Base-by-base conservation (phyloP, 441 rosid genomes). In the Mallotus japonicus region DNA sequence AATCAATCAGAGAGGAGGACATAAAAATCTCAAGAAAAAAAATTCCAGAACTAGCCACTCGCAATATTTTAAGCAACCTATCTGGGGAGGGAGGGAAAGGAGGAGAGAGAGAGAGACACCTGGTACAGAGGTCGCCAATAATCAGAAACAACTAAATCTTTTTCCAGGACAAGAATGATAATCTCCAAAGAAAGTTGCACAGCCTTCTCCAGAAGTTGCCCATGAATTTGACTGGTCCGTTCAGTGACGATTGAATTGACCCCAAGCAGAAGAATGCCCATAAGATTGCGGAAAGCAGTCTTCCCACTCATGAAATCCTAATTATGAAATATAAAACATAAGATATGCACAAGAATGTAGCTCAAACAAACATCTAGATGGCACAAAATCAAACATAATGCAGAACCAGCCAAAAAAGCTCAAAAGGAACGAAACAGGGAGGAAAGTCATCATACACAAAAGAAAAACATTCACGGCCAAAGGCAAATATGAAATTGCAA, bases 261-360 rank as follows among this genome's bases (percentile, higher is more conserved):
- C 49, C 98, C 97, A 19, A 87, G 93, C 75, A 87, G 83, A 78
- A 95, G 93, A 73, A 95, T 85, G 65, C 92, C 83, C 92, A 93
- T 95, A 60, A 93, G 86, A 82, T 93, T 95, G 55, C 92, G 92
- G 78, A 89, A 90, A 50, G 87, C 90, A 78, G 89, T 81, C 87
- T 91, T 91, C 76, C 98, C 99, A 75, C 99, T 91, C 99, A 95
- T 95, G 87, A 95, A 95, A 83, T 95, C 99, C 99, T 94, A 86
- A 40, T 72, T 75, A 75, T 51, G 72, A 76, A 67, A 16, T 54
- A 16, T 54, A 54, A 54, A 72, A 15, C 34, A 28, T 17, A 58
- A 73, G 60, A 72, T 42, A 37, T 69, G 22, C 12, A 47, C n/a
- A 49, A 68, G 72, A 37, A 46, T 58, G 24, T 20, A 32, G 37